Evolutionary conservation across 2,329 filamentous ascomycete genomes (phyloP).

Genomic region (Parastagonospora nodorum): DNA sequence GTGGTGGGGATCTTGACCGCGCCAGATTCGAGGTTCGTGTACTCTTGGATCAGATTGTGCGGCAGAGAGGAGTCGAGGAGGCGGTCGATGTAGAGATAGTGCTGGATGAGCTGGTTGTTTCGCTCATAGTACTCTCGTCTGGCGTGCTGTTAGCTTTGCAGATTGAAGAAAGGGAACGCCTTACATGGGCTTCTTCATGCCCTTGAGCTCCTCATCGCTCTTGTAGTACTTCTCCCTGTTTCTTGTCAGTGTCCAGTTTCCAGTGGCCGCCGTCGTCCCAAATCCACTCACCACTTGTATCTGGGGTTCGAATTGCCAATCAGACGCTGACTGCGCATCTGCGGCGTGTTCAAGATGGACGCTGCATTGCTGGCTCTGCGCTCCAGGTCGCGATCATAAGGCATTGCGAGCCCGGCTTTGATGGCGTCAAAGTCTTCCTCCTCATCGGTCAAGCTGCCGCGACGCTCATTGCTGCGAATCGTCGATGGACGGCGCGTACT

Average conservation of each 20-base stretch:
- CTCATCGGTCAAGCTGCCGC: slow-evolving; percentile 36
- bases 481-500: slow-evolving; percentile 37
- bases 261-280: background rate
- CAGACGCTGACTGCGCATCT: slow-evolving; percentile 81
- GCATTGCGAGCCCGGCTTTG: slow-evolving; percentile 33
- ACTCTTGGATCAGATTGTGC: slow-evolving; percentile 89
- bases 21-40: slow-evolving; percentile 67
- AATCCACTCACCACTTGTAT: slow-evolving; percentile 69
- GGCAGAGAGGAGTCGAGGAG: slow-evolving; percentile 91
- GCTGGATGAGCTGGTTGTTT: slow-evolving; percentile 84
- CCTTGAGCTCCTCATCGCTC: slow-evolving; percentile 72
- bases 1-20: slow-evolving; percentile 71
- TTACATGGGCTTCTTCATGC: slow-evolving; percentile 73
- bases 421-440: slow-evolving; percentile 40
- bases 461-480: slow-evolving; percentile 34
- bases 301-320: slow-evolving; percentile 87
- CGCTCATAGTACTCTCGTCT: slow-evolving; percentile 85
- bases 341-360: slow-evolving; percentile 58
- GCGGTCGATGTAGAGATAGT: slow-evolving; percentile 92
- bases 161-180: slow-evolving; percentile 13
- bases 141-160: slow-evolving; percentile 10
- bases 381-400: slow-evolving; percentile 42
- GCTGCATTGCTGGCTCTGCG: slow-evolving; percentile 51
- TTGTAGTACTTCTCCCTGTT: slow-evolving; percentile 79
- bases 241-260: background rate